phyloP scores from a whole-genome alignment of 2,329 filamentous ascomycete species.

The Taxawa tesnikishii region DNA sequence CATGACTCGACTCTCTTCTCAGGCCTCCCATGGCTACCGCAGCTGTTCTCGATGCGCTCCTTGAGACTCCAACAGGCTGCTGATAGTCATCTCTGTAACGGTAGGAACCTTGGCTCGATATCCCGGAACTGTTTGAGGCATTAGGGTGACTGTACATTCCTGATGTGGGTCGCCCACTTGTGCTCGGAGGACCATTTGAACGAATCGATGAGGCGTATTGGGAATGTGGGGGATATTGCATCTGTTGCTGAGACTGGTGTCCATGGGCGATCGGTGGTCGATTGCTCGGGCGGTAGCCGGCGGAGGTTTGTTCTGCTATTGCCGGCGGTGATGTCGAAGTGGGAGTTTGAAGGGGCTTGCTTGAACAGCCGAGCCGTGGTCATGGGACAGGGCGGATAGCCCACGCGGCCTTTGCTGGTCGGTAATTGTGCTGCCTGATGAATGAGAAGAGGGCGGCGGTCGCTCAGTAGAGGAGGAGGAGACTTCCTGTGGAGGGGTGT shows the following conservation, averaged over 20 bases:
- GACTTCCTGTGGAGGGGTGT: conserved; percentile 2
- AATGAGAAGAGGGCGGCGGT: conserved; percentile 19
- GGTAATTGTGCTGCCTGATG: conserved; percentile 25
- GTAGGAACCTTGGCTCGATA: conserved; percentile 29
- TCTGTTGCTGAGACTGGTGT: conserved; percentile 9
- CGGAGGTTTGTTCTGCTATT: neutral
- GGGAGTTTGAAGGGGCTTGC: conserved; percentile 26
- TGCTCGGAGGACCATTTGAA: conserved; percentile 12
- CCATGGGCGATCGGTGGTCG: conserved; percentile 20
- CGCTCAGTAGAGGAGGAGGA: conserved; percentile 6
- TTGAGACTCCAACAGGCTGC: conserved; percentile 39
- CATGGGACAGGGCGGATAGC: conserved; percentile 21
- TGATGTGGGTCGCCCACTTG: conserved; percentile 2
- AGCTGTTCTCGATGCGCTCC: conserved; percentile 52
- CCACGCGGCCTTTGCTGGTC: conserved; percentile 19
- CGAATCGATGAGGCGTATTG: conserved; percentile 4
- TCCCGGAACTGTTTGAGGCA: conserved; percentile 30
- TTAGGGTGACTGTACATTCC: conserved; percentile 37
- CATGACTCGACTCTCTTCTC: conserved; percentile 56
- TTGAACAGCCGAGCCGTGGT: conserved; percentile 28
- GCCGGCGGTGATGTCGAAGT: conserved; percentile 13
- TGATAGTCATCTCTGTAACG: conserved; percentile 34
- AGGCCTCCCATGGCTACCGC: conserved; percentile 48
- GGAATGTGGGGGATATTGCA: conserved; percentile 5
- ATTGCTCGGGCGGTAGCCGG: neutral